Percentiles rank a stretch among this genome's conserved stretches.
Conservation (phyloP, 225 moss, liverwort and hornwort genomes). For the Sphagnum contortum region DNA sequence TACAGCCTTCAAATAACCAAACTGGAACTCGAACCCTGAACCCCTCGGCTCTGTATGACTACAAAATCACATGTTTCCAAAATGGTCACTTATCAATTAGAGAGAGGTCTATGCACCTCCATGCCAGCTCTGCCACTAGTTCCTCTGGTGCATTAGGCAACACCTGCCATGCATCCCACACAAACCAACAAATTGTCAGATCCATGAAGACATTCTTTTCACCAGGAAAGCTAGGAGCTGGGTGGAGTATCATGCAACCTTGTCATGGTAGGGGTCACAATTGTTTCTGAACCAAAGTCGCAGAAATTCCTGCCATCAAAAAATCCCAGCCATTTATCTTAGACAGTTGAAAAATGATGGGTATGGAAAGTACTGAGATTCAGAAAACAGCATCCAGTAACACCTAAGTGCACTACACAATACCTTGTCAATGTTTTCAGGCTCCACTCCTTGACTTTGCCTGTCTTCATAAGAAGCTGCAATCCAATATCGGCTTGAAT, state of each 20-base stretch:
- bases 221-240: not conserved
- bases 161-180: conserved; percentile 17
- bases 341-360: not conserved
- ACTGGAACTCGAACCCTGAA: not conserved
- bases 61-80: too few relatives aligned
- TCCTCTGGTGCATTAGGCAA: conserved; percentile 57
- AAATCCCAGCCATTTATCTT: too few relatives aligned
- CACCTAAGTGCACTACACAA: too few relatives aligned
- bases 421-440: conserved; percentile 97
- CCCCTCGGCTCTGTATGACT: too few relatives aligned
- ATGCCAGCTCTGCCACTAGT: conserved; percentile 52
- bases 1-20: not conserved
- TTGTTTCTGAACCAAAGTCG: conserved; percentile 66
- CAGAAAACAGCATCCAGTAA: too few relatives aligned
- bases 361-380: too few relatives aligned
- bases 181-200: conserved; percentile 1
- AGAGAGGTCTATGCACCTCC: conserved; percentile 20
- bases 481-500: conserved; percentile 96
- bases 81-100: too few relatives aligned
- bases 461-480: conserved; percentile 79
- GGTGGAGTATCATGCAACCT: conserved; percentile 16
- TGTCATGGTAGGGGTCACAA: conserved; percentile 56
- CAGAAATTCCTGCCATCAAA: conserved; percentile 39
- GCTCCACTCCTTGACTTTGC: conserved; percentile 72
- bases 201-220: not conserved